Conservation (phyloP, 371 early-diverging fungal genomes). For the Mucor piriformis region DNA sequence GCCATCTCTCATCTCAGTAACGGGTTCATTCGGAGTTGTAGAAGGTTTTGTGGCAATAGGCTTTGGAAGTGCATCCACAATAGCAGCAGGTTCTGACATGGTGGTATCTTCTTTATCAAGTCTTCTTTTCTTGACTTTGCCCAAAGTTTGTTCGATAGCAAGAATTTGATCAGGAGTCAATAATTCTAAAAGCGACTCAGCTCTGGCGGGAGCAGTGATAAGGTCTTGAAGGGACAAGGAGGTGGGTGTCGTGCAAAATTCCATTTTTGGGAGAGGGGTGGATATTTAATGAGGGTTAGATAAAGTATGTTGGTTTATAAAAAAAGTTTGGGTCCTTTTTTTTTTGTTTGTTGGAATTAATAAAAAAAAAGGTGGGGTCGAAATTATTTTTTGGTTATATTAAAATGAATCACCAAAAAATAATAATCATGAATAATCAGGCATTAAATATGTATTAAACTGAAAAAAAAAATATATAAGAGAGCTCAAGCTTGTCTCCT, state of each 20-base stretch:
- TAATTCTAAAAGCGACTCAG: constrained; percentile 35
- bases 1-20: constrained; percentile 55
- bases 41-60: constrained; percentile 9
- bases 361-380: constrained; percentile 11
- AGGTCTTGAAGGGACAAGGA: constrained; percentile 41
- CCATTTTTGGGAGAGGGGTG: constrained; percentile 31
- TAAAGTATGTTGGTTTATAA: constrained; percentile 1
- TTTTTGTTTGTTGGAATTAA: background rate
- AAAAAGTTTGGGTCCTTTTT: background rate
- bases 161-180: constrained; percentile 41
- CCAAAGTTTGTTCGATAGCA: constrained; percentile 40
- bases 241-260: constrained; percentile 34
- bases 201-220: constrained; percentile 36
- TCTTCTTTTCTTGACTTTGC: constrained; percentile 42
- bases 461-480: background rate
- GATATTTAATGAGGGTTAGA: constrained; percentile 15
- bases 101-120: constrained; percentile 21
- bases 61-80: background rate
- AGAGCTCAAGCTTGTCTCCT: constrained; percentile 1
- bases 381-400: background rate
- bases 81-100: background rate
- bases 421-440: constrained; percentile 2
- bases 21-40: constrained; percentile 40
- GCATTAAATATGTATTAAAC: constrained; percentile 7
- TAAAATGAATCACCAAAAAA: background rate